A percentile compares a stretch with the other conserved stretches of the same genome.
Evolutionary conservation across 2,329 filamentous ascomycete genomes (phyloP).

Genomic region (Fusarium sp.): DNA sequence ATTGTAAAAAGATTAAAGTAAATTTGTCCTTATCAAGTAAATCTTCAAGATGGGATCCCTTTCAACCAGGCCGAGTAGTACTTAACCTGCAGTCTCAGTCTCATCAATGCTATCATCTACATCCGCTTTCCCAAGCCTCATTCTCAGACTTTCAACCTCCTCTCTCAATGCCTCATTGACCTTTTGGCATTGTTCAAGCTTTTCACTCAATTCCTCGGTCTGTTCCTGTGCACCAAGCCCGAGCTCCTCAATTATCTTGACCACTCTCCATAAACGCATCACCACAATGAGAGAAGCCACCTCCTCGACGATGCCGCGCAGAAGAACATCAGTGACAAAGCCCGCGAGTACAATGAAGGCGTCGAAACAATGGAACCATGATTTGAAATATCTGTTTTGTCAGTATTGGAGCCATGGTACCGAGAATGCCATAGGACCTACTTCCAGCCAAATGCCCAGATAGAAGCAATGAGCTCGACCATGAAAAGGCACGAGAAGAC

Average conservation of each 20-base stretch:
- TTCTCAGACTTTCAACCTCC: constrained; percentile 3
- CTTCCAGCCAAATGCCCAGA: constrained; percentile 26
- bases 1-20: no score
- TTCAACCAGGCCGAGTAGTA: no score
- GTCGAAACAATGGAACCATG: constrained; percentile 24
- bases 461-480: constrained; percentile 1
- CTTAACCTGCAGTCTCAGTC: no score
- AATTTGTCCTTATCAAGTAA: no score
- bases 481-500: constrained; percentile 20
- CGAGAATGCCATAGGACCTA: not conserved
- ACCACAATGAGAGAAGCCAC: constrained; percentile 23
- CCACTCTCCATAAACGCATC: constrained; percentile 22
- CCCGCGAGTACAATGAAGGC: constrained; percentile 19
- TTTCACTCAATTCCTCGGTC: constrained; percentile 2
- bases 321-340: constrained; percentile 13
- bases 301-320: constrained; percentile 14
- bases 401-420: rapidly evolving
- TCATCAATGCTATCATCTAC: not conserved
- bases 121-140: not conserved
- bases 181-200: not conserved
- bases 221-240: constrained; percentile 10
- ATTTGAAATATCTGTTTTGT: constrained; percentile 14
- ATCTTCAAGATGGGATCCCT: no score
- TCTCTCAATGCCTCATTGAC: constrained; percentile 1
- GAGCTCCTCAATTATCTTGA: constrained; percentile 26